These are phyloP conservation scores for Melaleuca alternifolia DNA, from an alignment of 345 rosid species.

Conservation along the genomic window DNA sequence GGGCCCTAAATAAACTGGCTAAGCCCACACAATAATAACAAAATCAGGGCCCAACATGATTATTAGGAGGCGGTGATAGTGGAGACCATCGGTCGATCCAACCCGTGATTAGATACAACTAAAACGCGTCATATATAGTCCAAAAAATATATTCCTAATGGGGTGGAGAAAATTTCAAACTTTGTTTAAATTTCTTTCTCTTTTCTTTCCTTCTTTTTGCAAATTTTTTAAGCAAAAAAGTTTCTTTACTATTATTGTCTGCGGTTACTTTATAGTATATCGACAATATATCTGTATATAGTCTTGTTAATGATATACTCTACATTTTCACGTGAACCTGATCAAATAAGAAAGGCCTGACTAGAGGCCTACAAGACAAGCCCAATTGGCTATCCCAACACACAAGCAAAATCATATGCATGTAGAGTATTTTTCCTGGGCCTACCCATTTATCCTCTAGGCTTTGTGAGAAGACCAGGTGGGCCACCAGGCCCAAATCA, in stretches of 20 bases:
- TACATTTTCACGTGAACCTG: neutral
- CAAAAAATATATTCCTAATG: neutral
- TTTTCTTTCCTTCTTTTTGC: neutral
- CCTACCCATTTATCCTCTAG: neutral
- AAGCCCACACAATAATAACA: neutral
- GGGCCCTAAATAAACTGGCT: neutral
- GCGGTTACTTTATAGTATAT: neutral
- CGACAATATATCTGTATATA: neutral
- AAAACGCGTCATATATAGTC: neutral
- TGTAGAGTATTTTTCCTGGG: neutral
- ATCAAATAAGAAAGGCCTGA: neutral
- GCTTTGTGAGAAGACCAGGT: neutral
- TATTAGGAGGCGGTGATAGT: neutral
- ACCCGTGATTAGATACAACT: neutral
- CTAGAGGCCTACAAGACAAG: neutral
- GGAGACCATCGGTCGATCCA: neutral
- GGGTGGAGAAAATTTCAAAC: neutral
- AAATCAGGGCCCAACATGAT: neutral
- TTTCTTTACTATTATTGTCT: neutral
- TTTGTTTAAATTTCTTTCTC: neutral
- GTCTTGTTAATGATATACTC: neutral
- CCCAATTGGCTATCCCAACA: neutral
- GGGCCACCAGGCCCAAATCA: neutral
- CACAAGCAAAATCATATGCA: neutral
- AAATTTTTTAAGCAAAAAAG: neutral